These are phyloP conservation scores for Tylopilus sp. DNA, from an alignment of 768 basidiomycete genomes.

Conservation along the genomic window DNA sequence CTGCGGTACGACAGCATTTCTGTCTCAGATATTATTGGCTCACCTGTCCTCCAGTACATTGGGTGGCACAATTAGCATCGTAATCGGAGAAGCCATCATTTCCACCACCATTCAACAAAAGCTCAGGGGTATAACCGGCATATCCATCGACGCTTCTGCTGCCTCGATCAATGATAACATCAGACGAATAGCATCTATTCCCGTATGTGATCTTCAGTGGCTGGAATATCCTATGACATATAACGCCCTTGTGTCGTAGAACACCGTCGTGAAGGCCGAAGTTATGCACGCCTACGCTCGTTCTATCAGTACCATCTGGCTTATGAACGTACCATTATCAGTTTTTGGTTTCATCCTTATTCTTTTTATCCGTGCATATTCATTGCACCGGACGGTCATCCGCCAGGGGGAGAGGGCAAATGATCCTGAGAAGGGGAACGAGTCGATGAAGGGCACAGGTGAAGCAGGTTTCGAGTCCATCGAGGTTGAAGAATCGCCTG, in stretches of 20 bases:
- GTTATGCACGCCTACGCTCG: conserved; percentile 37
- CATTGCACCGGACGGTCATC: conserved; percentile 30
- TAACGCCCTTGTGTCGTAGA: conserved; percentile 19
- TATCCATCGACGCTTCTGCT: conserved; percentile 39
- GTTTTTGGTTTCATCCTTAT: conserved; percentile 31
- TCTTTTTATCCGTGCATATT: conserved; percentile 35
- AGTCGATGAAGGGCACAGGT: background rate
- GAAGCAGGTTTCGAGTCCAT: background rate
- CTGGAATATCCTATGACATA: conserved; percentile 3
- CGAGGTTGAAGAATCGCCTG: background rate
- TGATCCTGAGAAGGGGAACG: conserved; percentile 31
- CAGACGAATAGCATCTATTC: conserved; percentile 35
- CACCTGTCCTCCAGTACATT: conserved; percentile 45
- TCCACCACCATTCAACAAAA: conserved; percentile 42
- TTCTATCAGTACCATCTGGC: conserved; percentile 38
- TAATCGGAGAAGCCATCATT: conserved; percentile 70
- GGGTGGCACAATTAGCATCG: conserved; percentile 73
- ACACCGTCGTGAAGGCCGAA: conserved; percentile 26
- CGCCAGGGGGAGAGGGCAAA: conserved; percentile 12
- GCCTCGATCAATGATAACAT: conserved; percentile 47
- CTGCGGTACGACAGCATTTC: conserved; percentile 21
- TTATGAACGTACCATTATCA: conserved; percentile 33
- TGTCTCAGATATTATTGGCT: background rate
- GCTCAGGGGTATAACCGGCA: conserved; percentile 15
- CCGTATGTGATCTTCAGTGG: conserved; percentile 17